Conservation (phyloP, 805 yeast species). For the Candida odintsovae region DNA sequence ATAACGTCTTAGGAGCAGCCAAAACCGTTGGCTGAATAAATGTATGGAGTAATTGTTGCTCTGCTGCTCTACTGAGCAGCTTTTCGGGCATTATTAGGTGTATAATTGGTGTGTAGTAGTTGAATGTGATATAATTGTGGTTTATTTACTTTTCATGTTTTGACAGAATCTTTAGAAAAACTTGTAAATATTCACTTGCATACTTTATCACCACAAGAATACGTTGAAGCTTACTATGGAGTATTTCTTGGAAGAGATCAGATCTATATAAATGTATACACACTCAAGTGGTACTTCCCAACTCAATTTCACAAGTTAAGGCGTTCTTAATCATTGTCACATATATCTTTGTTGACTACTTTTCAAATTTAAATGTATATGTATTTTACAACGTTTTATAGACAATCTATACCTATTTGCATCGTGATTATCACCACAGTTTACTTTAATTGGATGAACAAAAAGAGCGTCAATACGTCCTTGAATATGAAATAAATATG, state of each 20-base stretch:
- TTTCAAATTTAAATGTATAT: background rate
- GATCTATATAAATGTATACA: no score
- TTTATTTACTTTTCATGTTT: background rate
- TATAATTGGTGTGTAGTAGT: background rate
- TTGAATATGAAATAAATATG: background rate
- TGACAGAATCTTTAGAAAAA: background rate
- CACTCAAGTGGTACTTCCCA: no score
- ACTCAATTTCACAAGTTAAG: no score
- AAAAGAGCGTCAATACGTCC: background rate
- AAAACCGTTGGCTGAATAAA: conserved; percentile 8
- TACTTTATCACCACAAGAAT: no score
- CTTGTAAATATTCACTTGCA: no score
- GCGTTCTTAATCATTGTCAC: no score
- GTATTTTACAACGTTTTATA: background rate
- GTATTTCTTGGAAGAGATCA: no score
- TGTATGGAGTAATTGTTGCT: conserved; percentile 11
- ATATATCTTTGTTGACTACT: no score
- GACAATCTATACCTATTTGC: background rate
- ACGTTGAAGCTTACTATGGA: no score
- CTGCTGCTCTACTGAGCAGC: background rate
- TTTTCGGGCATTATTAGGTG: background rate
- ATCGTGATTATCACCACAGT: background rate
- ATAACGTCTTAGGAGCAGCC: conserved; percentile 6
- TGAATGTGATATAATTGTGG: background rate
- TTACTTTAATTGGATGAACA: background rate